Conservation (phyloP, 2,329 filamentous ascomycete genomes). For the Fusarium algeriense region DNA sequence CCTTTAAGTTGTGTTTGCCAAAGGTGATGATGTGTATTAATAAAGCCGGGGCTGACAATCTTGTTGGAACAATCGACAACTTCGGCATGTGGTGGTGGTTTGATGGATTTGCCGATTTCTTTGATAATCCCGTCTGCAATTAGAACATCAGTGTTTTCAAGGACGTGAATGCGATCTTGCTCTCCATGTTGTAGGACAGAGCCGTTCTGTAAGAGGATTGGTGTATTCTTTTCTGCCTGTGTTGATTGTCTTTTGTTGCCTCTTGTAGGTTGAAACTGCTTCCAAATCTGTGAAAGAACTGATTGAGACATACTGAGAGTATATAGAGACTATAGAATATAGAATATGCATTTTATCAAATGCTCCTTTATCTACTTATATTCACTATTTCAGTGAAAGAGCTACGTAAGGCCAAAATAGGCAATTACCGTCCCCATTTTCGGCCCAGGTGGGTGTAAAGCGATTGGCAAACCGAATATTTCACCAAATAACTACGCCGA, state of each 20-base stretch:
- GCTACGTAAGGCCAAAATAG: no score
- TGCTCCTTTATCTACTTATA: no score
- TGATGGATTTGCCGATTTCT: background rate
- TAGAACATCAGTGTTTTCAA: background rate
- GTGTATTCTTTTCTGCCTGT: background rate
- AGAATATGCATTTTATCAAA: no score
- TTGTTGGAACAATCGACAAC: constrained; percentile 23
- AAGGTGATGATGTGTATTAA: constrained; percentile 35
- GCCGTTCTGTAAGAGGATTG: background rate
- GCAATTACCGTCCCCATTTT: no score
- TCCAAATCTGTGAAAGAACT: background rate
- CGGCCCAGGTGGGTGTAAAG: accelerated
- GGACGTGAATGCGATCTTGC: background rate
- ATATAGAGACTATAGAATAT: accelerated
- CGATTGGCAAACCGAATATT: accelerated
- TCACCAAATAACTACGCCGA: no score
- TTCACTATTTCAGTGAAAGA: accelerated
- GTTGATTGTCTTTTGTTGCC: background rate
- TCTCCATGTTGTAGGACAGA: background rate
- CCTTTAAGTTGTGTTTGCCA: constrained; percentile 26
- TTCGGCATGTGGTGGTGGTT: background rate
- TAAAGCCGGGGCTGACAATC: constrained; percentile 28
- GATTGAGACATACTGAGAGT: background rate
- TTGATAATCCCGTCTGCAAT: background rate
- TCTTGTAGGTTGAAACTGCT: background rate